Evolutionary conservation across 306 rosid genomes (phyloP), one percentile per base, ranked within the genome.

Genomic region (Malus sieversii): DNA sequence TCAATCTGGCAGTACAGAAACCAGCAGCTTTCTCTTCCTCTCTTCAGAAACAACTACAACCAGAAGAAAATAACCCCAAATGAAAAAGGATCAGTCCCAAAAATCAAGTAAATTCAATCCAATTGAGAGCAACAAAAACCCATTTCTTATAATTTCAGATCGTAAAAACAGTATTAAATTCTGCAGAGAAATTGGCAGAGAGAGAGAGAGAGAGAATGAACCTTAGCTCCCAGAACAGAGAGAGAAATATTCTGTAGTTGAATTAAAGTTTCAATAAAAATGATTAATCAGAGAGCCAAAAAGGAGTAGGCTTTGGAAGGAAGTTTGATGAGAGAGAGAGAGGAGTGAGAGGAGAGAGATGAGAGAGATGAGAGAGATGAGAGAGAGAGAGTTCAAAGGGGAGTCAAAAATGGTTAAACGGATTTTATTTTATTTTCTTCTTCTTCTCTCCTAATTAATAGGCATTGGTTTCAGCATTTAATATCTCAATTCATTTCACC

Each of bases 41-140:
- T 20, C 74, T 59, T 75, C 71, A 77, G 72, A 83, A 78, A 53
- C 69, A 44, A 59, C 84, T 78, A 77, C 88, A 69, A 57, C 55
- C 62, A 67, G 45, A 72, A 72, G 51, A 51, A 51, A 51, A 53
- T 2, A 72, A 58, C 55, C 10, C 57, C 23, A 73, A n/a, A 42
- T 44, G 30, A 62, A 19, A 8, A 74, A 12, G 14, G 19, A 46
- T 74, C 40, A 30, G 33, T 6, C 20, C 48, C 70, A 22, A 62
- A 29, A 46, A 20, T 74, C 12, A 64, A 66, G 18, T 38, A 48
- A 13, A 62, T 55, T 22, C 35, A 40, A 69, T 33, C 11, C 10
- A 40, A 73, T 33, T 4, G 13, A 23, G 4, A 22, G 51, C 7
- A 18, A 32, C 13, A 29, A 23, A 11, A 30, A 70, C 72, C 72